A percentile compares a stretch with the other conserved stretches of the same genome.
Evolutionary conservation across 1,284 basidiomycete genomes (phyloP).

Genomic region (Leccinum angustisporum): DNA sequence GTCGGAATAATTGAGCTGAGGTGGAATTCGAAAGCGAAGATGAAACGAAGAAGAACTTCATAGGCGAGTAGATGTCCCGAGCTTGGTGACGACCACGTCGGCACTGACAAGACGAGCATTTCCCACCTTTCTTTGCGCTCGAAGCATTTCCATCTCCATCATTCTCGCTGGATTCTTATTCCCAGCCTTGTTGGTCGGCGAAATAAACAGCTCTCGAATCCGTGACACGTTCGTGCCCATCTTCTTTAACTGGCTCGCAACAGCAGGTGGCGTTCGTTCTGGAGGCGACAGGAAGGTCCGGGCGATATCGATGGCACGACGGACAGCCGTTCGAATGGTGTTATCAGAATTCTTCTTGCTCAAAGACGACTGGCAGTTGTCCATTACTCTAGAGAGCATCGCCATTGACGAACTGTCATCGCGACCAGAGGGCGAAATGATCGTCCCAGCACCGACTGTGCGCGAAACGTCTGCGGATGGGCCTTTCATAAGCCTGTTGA

Average conservation of each 20-base stretch:
- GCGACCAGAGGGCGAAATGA: background rate
- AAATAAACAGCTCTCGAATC: constrained; percentile 1
- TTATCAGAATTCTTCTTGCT: background rate
- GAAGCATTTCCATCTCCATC: background rate
- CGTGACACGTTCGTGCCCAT: background rate
- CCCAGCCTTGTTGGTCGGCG: background rate
- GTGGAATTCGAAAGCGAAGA: no score
- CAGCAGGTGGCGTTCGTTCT: background rate
- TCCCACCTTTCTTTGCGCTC: constrained; percentile 1
- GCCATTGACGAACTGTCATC: background rate
- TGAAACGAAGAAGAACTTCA: background rate
- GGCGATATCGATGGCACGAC: background rate
- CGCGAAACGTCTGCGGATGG: background rate
- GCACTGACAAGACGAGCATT: background rate
- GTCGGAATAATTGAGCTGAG: no score
- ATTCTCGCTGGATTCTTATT: background rate
- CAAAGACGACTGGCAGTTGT: background rate
- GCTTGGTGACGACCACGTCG: no score
- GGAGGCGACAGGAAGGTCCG: constrained; percentile 1
- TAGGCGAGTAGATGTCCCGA: background rate
- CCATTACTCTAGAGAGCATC: background rate
- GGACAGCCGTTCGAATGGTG: background rate
- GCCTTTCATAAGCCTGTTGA: background rate
- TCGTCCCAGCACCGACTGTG: background rate
- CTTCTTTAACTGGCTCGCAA: background rate